phyloP scores from a whole-genome alignment of 352 stramenopile genomes.

The Phytophthora vignae region DNA sequence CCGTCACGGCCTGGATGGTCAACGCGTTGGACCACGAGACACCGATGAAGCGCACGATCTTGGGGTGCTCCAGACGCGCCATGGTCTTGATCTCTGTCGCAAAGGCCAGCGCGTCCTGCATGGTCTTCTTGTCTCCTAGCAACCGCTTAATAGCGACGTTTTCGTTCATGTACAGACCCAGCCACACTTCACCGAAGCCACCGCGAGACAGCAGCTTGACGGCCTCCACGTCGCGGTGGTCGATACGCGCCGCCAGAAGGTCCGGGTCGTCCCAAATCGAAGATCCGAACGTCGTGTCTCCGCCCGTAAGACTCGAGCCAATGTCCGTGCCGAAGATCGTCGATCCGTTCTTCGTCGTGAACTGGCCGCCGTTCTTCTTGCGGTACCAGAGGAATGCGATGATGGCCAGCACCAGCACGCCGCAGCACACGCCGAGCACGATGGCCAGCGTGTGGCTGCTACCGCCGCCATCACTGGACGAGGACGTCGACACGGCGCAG shows the following conservation, averaged over 20 bases:
- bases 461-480: constrained; percentile 14
- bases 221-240: constrained; percentile 58
- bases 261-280: constrained; percentile 78
- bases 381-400: constrained; percentile 56
- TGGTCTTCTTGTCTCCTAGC: constrained; percentile 61
- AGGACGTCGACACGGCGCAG: constrained; percentile 35
- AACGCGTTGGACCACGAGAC: constrained; percentile 73
- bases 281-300: constrained; percentile 50
- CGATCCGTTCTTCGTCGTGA: constrained; percentile 38
- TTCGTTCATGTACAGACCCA: constrained; percentile 69
- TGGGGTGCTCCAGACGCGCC: constrained; percentile 65
- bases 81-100: constrained; percentile 69
- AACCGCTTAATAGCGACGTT: constrained; percentile 77
- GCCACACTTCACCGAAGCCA: constrained; percentile 76
- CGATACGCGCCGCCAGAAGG: constrained; percentile 64
- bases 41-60: constrained; percentile 74
- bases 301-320: constrained; percentile 42
- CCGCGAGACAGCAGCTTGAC: constrained; percentile 71
- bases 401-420: constrained; percentile 49
- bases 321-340: constrained; percentile 43
- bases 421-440: constrained; percentile 49
- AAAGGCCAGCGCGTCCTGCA: constrained; percentile 65
- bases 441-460: constrained; percentile 52
- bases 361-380: constrained; percentile 43
- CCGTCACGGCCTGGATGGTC: constrained; percentile 67